phyloP scores from a whole-genome alignment of 768 basidiomycete species.

The Stropharia rugosoannulata region DNA sequence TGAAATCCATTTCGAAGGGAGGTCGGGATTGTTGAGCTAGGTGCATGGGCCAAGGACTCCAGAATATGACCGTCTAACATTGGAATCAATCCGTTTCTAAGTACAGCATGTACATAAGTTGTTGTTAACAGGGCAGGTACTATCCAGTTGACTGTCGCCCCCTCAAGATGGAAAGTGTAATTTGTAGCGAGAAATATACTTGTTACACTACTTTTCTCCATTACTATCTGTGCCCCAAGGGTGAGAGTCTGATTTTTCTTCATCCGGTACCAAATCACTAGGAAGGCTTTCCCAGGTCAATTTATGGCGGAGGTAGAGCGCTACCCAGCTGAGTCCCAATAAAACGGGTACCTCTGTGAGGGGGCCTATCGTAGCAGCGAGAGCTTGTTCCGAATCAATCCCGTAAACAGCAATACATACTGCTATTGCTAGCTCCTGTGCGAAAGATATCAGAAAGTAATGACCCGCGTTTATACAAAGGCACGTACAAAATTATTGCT shows the following conservation, averaged over 20 bases:
- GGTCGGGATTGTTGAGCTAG: no score
- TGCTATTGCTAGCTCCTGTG: constrained; percentile 78
- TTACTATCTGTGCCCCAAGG: no score
- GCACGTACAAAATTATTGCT: constrained; percentile 71
- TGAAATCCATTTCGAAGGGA: not conserved
- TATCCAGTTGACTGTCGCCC: no score
- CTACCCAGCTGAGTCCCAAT: constrained; percentile 65
- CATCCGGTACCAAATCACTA: not conserved
- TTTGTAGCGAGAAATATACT: no score
- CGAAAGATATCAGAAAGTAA: not conserved
- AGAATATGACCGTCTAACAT: no score
- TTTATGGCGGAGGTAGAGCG: constrained; percentile 41
- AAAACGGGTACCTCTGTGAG: constrained; percentile 82
- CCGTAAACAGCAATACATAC: constrained; percentile 79
- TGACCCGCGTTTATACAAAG: not conserved
- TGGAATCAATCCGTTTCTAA: no score
- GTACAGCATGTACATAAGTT: no score
- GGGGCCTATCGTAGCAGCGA: constrained; percentile 79
- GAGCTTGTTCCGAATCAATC: constrained; percentile 71
- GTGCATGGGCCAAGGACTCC: no score
- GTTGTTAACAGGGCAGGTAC: no score
- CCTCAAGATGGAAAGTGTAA: no score
- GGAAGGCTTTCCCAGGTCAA: constrained; percentile 34
- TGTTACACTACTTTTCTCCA: no score
- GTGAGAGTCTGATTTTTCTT: not conserved